phyloP scores from a whole-genome alignment of 2,329 filamentous ascomycete species.

The Verruconis gallopava region DNA sequence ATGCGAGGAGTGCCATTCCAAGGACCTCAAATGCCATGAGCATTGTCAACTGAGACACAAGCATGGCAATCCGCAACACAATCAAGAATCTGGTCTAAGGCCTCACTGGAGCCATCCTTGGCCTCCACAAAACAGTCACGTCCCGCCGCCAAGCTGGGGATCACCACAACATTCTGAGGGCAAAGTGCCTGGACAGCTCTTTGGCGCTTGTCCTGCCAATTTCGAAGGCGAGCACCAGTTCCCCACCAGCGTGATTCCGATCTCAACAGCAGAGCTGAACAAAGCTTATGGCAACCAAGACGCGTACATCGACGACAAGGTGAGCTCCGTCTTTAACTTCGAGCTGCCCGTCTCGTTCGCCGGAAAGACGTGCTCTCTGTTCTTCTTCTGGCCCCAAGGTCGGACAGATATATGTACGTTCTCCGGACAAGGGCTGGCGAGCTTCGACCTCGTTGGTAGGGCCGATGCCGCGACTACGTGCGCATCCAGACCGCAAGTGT shows the following conservation, averaged over 20 bases:
- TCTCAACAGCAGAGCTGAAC: constrained; percentile 25
- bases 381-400: constrained; percentile 31
- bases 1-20: neutral
- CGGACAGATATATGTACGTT: neutral
- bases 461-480: neutral
- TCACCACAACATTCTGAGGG: too few relatives aligned
- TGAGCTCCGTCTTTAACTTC: constrained; percentile 34
- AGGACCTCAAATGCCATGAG: neutral
- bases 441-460: neutral
- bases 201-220: constrained; percentile 1
- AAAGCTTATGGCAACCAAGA: constrained; percentile 27
- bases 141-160: too few relatives aligned
- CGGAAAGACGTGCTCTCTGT: constrained; percentile 34
- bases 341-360: constrained; percentile 27
- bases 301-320: constrained; percentile 26
- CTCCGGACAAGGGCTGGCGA: neutral
- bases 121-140: too few relatives aligned
- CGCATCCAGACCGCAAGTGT: neutral
- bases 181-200: neutral
- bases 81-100: too few relatives aligned
- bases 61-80: neutral
- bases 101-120: too few relatives aligned
- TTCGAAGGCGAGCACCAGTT: constrained; percentile 20
- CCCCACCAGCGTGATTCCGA: constrained; percentile 26
- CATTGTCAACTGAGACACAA: neutral